Conservation (phyloP, 1,139 yeast species). For the Pichia kudriavzevii region DNA sequence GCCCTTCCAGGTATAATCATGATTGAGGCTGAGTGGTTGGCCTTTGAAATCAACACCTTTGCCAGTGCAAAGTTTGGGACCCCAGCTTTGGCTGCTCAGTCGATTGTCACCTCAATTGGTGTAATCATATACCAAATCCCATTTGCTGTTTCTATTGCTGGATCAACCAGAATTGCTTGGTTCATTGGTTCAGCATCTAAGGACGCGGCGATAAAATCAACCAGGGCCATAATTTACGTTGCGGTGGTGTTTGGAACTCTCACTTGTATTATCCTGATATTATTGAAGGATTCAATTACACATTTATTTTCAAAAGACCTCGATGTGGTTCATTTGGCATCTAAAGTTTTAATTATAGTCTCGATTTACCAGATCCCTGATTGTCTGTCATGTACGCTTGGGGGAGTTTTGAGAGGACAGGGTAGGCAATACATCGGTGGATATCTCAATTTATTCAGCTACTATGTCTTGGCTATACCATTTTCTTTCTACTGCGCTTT, state of each 20-base stretch:
- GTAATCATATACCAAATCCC: constrained; percentile 67
- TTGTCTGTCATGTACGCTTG: constrained; percentile 45
- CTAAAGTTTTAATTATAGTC: constrained; percentile 45
- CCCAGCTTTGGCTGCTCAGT: constrained; percentile 62
- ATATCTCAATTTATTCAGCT: constrained; percentile 46
- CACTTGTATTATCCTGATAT: constrained; percentile 29
- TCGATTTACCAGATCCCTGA: constrained; percentile 56
- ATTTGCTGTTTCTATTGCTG: constrained; percentile 65
- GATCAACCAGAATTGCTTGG: constrained; percentile 73
- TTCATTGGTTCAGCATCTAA: constrained; percentile 65
- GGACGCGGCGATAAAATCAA: constrained; percentile 37
- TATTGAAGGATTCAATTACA: constrained; percentile 37
- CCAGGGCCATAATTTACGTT: constrained; percentile 35
- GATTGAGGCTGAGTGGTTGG: constrained; percentile 66
- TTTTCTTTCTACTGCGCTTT: constrained; percentile 49
- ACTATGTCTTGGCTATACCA: constrained; percentile 55
- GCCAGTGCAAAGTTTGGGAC: constrained; percentile 61
- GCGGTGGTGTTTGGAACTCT: constrained; percentile 38
- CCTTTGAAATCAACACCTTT: constrained; percentile 57
- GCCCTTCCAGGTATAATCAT: constrained; percentile 57
- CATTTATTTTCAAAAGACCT: constrained; percentile 44
- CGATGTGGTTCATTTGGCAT: constrained; percentile 43
- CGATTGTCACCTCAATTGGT: constrained; percentile 62
- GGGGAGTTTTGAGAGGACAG: constrained; percentile 59
- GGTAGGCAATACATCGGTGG: constrained; percentile 66